Conservation (phyloP, 345 rosid species). For the Turnera subulata region DNA sequence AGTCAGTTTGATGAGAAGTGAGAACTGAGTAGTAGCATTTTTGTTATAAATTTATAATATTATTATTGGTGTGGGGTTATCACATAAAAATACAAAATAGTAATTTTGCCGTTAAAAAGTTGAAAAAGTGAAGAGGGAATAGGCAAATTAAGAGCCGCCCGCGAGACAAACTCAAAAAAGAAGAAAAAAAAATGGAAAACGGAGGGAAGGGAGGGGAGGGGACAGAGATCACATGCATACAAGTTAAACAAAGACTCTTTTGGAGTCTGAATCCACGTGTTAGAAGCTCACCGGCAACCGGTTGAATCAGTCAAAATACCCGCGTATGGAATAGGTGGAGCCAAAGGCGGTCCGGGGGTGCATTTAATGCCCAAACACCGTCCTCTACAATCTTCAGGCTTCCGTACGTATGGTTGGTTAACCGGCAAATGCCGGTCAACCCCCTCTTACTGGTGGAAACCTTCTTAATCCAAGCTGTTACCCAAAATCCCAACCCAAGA, state of each 20-base stretch:
- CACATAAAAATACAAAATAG: background rate
- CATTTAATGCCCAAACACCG: constrained; percentile 46
- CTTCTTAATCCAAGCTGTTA: constrained; percentile 58
- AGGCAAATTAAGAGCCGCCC: background rate
- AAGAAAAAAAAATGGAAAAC: background rate
- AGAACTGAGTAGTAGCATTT: too few species aligned
- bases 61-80: background rate
- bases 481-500: constrained; percentile 41
- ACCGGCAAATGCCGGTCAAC: constrained; percentile 73
- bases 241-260: background rate
- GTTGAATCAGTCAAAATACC: constrained; percentile 22
- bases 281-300: constrained; percentile 13
- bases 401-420: constrained; percentile 20
- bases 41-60: too few species aligned
- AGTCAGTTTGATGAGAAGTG: too few species aligned
- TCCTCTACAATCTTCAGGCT: constrained; percentile 33
- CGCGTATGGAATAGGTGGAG: constrained; percentile 25
- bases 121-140: background rate
- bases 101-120: background rate
- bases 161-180: background rate
- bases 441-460: constrained; percentile 46
- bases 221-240: constrained; percentile 27
- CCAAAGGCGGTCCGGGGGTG: constrained; percentile 13
- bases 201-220: constrained; percentile 18
- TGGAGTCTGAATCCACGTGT: constrained; percentile 21